Conservation (phyloP, 352 stramenopile genomes). For the Thalassiosira oceanica region DNA sequence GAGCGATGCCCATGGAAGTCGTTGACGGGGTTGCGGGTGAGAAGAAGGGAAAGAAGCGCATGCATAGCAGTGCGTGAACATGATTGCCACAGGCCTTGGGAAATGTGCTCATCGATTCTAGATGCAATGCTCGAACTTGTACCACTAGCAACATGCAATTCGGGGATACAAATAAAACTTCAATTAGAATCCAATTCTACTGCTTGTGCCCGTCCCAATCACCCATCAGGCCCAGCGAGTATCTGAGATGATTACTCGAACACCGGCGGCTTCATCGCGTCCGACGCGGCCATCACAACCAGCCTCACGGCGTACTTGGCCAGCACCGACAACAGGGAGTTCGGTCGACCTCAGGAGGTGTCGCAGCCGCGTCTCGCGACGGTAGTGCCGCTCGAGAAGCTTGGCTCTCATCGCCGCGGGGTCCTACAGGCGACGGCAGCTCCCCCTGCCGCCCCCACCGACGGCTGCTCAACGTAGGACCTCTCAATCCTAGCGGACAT, state of each 20-base stretch:
- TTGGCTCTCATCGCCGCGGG: conserved; percentile 27
- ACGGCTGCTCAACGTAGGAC: conserved; percentile 10
- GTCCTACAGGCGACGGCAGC: conserved; percentile 4
- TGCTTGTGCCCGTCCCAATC: conserved; percentile 2
- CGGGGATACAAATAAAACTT: no score
- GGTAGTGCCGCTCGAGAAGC: conserved; percentile 48
- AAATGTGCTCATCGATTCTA: no score
- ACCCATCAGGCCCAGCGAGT: conserved; percentile 63
- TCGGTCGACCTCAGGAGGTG: conserved; percentile 70
- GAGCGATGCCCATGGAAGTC: no score
- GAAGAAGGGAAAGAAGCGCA: no score
- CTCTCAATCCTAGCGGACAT: conserved; percentile 46
- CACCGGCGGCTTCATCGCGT: conserved; percentile 62
- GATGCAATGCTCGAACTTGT: no score
- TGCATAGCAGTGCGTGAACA: no score
- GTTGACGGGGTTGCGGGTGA: no score
- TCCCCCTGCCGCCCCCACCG: background rate
- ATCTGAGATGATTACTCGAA: conserved; percentile 77
- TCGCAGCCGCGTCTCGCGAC: conserved; percentile 56
- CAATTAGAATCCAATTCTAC: no score
- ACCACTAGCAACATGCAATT: no score
- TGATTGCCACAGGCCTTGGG: no score
- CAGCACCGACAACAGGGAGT: conserved; percentile 56
- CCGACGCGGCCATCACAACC: conserved; percentile 56
- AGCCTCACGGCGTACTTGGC: conserved; percentile 60